Evolutionary conservation across 495 filamentous ascomycete species (phyloP).

Genomic region (Tuber indicum): DNA sequence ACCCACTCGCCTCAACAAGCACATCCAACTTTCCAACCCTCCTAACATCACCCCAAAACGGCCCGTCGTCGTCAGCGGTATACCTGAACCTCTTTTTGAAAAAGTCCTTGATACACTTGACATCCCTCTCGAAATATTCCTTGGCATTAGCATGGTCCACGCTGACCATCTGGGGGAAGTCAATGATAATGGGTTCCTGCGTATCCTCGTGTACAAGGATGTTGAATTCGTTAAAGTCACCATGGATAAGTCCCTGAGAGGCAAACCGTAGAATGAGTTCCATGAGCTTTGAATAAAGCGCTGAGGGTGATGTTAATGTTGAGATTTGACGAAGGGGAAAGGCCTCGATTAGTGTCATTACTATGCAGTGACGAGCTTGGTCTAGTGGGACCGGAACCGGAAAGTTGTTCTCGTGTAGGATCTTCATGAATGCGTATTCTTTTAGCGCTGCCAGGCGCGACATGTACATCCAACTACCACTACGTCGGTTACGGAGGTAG

Average conservation of each 20-base stretch:
- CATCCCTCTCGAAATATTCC: slow-evolving; percentile 93
- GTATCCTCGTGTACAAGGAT: slow-evolving; percentile 76
- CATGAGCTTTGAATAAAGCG: slow-evolving; percentile 82
- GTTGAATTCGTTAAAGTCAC: slow-evolving; percentile 99
- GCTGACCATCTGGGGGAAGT: slow-evolving; percentile 98
- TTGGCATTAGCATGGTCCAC: slow-evolving; percentile 87
- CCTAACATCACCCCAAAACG: slow-evolving; percentile 74
- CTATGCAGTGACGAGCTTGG: slow-evolving; percentile 85
- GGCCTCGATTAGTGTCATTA: slow-evolving; percentile 86
- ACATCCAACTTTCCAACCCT: slow-evolving; percentile 74
- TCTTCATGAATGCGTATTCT: slow-evolving; percentile 85
- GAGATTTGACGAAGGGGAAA: slow-evolving; percentile 83
- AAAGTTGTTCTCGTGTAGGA: slow-evolving; percentile 70
- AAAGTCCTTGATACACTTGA: slow-evolving; percentile 86
- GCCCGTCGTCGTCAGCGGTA: slow-evolving; percentile 69
- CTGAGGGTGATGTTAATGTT: slow-evolving; percentile 66
- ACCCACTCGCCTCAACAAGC: slow-evolving; percentile 85
- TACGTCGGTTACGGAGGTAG: slow-evolving; percentile 75
- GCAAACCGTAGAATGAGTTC: slow-evolving; percentile 77
- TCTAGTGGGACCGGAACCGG: slow-evolving; percentile 78
- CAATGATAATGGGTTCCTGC: slow-evolving; percentile 70
- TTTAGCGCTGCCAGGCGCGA: slow-evolving; percentile 83
- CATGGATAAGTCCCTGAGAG: slow-evolving; percentile 86
- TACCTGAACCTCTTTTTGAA: slow-evolving; percentile 88
- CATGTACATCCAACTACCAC: slow-evolving; percentile 95